phyloP scores from a whole-genome alignment of 1,284 basidiomycete species.

The Sporisorium scitamineum region DNA sequence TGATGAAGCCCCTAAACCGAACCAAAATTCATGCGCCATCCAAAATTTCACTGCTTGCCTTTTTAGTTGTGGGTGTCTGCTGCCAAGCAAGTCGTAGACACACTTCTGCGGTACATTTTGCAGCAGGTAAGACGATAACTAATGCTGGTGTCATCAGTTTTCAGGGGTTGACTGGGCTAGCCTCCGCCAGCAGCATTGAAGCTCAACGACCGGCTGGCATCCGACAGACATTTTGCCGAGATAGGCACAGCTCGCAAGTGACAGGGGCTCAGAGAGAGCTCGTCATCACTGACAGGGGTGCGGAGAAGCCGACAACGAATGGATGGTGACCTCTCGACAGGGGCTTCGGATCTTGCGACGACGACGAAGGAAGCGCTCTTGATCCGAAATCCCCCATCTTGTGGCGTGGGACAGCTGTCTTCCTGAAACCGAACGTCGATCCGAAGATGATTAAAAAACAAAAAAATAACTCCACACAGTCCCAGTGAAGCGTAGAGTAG shows the following conservation, averaged over 20 bases:
- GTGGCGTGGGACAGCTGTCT: background rate
- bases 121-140: background rate
- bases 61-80: too few species aligned
- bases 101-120: background rate
- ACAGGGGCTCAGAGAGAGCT: background rate
- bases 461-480: background rate
- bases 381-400: background rate
- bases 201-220: background rate
- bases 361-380: background rate
- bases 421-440: background rate
- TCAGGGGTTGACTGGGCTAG: too few species aligned
- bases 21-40: constrained; percentile 17
- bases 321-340: constrained; percentile 1
- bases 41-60: background rate
- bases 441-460: background rate
- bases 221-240: background rate
- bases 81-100: background rate
- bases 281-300: background rate
- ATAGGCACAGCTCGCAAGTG: background rate
- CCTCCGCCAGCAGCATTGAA: too few species aligned
- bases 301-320: background rate
- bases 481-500: background rate
- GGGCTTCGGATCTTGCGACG: constrained; percentile 11
- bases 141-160: background rate
- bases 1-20: constrained; percentile 33